phyloP scores from a whole-genome alignment of 345 rosid genomes.

The Salix exigua region DNA sequence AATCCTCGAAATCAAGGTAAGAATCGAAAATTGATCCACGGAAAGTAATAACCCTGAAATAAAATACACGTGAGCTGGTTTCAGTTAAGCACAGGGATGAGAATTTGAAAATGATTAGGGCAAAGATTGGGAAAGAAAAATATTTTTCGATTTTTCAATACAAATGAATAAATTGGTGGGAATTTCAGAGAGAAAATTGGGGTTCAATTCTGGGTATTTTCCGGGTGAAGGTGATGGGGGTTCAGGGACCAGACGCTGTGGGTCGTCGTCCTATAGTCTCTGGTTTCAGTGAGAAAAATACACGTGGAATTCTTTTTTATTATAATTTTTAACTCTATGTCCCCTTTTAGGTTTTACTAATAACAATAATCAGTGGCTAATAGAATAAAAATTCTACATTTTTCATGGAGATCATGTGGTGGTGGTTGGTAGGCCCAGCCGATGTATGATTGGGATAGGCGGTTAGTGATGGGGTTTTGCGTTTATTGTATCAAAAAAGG shows the following conservation, averaged over 20 bases:
- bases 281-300: neutral
- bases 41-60: neutral
- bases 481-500: neutral
- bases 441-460: neutral
- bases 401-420: neutral
- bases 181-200: slow-evolving; percentile 4
- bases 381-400: no score
- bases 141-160: neutral
- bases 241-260: slow-evolving; percentile 6
- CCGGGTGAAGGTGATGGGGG: slow-evolving; percentile 2
- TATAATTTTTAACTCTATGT: neutral
- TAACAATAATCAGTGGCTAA: no score
- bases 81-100: neutral
- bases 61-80: neutral
- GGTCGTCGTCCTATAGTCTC: slow-evolving; percentile 9
- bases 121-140: neutral
- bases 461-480: neutral
- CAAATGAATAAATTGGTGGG: neutral
- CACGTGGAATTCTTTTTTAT: neutral
- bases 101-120: neutral
- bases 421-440: neutral
- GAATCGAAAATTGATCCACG: slow-evolving; percentile 10
- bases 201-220: neutral
- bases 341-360: neutral
- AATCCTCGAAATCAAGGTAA: neutral